These are phyloP conservation scores for Bonia amplexicaulis DNA, from an alignment of 176 grass and related monocot genomes.

Conservation along the genomic window DNA sequence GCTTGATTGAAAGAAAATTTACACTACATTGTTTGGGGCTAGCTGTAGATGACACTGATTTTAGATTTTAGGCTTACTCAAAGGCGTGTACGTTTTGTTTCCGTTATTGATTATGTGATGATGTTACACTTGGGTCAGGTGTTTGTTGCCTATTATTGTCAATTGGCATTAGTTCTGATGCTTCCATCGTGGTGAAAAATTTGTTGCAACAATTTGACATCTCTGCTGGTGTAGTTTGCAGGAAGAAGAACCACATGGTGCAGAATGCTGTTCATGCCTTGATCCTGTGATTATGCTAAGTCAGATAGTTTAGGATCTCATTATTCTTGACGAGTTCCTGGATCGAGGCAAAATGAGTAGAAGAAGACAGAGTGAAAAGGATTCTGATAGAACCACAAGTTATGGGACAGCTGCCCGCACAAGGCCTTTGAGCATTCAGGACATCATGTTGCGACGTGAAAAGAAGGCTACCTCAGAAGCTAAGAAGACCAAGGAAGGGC, in stretches of 20 bases:
- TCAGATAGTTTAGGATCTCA: not conserved
- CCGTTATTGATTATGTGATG: not conserved
- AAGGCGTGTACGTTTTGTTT: not conserved
- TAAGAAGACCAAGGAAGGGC: slow-evolving; percentile 32
- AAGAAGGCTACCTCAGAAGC: slow-evolving; percentile 46
- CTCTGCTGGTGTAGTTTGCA: slow-evolving; percentile 19
- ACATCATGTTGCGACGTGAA: slow-evolving; percentile 71
- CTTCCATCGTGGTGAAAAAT: not conserved
- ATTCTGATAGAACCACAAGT: slow-evolving; percentile 16
- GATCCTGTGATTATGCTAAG: not conserved
- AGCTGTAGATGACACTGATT: not conserved
- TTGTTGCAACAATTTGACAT: not conserved
- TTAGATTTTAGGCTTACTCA: not conserved
- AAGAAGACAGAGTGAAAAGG: slow-evolving; percentile 32
- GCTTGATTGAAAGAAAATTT: not conserved
- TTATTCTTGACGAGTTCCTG: not conserved
- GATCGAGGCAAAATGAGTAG: slow-evolving; percentile 52
- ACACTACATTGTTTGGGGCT: not conserved
- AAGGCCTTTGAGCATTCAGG: slow-evolving; percentile 77
- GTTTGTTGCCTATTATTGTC: not conserved
- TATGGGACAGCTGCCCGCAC: slow-evolving; percentile 79
- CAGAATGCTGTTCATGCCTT: not conserved
- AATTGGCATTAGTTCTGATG: not conserved
- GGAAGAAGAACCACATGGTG: not conserved
- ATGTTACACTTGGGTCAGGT: not conserved